These are phyloP conservation scores for Stemphylium lycopersici DNA, from an alignment of 2,329 filamentous ascomycete species.

Conservation along the genomic window DNA sequence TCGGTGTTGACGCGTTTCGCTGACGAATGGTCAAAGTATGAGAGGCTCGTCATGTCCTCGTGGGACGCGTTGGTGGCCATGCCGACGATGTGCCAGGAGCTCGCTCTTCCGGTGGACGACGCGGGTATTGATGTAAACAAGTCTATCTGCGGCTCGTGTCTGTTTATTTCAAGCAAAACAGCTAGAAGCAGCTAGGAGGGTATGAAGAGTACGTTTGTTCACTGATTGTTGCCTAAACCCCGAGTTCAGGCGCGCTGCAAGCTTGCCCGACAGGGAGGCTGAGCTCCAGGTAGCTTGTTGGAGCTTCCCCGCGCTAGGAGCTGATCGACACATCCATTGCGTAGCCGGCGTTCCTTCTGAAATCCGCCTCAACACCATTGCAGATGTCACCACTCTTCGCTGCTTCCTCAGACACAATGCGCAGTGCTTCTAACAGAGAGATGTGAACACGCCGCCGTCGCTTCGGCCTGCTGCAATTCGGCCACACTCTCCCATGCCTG, in stretches of 20 bases:
- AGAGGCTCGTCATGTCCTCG: slow-evolving; percentile 47
- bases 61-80: slow-evolving; percentile 17
- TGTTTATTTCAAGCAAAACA: neutral
- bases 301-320: slow-evolving; percentile 7
- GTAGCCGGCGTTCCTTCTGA: slow-evolving; percentile 1
- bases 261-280: neutral
- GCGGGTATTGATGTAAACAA: neutral
- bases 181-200: slow-evolving; percentile 16
- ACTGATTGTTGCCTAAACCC: slow-evolving; percentile 7
- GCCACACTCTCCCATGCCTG: neutral
- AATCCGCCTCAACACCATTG: slow-evolving; percentile 10
- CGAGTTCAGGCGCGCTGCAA: slow-evolving; percentile 1
- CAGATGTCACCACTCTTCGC: neutral
- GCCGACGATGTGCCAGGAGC: slow-evolving; percentile 17
- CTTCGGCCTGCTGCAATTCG: neutral
- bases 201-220: neutral
- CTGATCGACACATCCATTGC: slow-evolving; percentile 5
- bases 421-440: neutral
- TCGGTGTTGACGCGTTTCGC: slow-evolving; percentile 53
- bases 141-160: too few species aligned
- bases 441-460: neutral
- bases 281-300: slow-evolving; percentile 2
- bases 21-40: slow-evolving; percentile 54
- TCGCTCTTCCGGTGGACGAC: neutral
- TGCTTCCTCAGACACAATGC: neutral